Percentiles rank a stretch among this genome's conserved stretches.
Conservation (phyloP, 352 stramenopile species). For the Aphanomyces euteiches region DNA sequence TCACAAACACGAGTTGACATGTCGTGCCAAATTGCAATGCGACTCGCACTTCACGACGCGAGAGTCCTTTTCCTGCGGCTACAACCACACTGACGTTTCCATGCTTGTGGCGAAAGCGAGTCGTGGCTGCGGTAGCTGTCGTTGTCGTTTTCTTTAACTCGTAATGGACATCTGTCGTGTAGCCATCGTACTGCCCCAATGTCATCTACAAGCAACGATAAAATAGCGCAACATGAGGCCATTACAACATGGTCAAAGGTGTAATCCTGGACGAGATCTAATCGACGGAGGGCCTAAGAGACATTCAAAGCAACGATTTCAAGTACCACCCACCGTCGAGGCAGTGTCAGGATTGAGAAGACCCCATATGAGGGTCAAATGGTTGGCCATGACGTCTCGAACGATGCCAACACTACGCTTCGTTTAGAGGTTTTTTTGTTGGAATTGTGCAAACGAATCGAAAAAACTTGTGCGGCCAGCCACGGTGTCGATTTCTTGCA, state of each 20-base stretch:
- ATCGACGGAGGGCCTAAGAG: not conserved
- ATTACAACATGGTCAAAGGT: not conserved
- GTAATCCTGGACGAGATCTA: not conserved
- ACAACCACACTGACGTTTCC: not conserved
- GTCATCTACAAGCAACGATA: not conserved
- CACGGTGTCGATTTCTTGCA: conserved; percentile 66
- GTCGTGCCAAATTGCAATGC: not conserved
- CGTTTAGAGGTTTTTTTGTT: not conserved
- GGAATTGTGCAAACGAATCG: conserved; percentile 40
- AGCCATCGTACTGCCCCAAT: conserved; percentile 18
- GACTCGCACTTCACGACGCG: not conserved
- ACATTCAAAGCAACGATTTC: not conserved
- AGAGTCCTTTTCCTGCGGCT: conserved; percentile 13
- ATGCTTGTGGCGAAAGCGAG: not conserved
- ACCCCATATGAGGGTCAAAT: conserved; percentile 62
- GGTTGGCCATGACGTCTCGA: conserved; percentile 79
- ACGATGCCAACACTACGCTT: conserved; percentile 50
- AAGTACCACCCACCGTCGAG: too few species aligned
- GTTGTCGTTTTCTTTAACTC: conserved; percentile 1
- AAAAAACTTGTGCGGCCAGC: conserved; percentile 63
- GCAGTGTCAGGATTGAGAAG: conserved; percentile 34
- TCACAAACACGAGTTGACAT: not conserved
- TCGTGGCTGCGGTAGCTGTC: conserved; percentile 17
- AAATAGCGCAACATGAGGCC: not conserved
- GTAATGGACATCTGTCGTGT: not conserved